Percentiles rank a stretch among this genome's conserved stretches.
Conservation (phyloP, 2,329 filamentous ascomycete genomes). For the Colletotrichum tanaceti region DNA sequence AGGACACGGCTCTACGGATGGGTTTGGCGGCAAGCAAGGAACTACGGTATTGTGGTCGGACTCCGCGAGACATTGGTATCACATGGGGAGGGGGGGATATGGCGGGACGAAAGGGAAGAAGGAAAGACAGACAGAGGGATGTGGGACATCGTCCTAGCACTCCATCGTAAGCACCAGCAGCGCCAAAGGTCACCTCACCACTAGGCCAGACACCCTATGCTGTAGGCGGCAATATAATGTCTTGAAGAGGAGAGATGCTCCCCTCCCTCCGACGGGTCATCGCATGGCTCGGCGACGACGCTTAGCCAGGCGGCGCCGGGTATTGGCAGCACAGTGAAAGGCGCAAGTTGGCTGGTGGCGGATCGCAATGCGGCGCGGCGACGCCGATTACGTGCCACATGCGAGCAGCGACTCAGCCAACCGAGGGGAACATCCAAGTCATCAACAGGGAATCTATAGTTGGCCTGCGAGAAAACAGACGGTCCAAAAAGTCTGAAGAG, state of each 20-base stretch:
- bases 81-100: neutral
- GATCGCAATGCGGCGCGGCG: constrained; percentile 28
- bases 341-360: constrained; percentile 15
- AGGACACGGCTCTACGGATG: neutral
- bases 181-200: constrained; percentile 1
- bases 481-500: neutral
- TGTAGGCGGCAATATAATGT: neutral
- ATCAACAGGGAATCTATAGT: neutral
- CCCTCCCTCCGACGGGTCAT: neutral
- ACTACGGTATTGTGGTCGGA: neutral
- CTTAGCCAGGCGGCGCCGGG: neutral
- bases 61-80: constrained; percentile 6
- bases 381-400: constrained; percentile 35
- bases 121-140: neutral
- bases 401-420: constrained; percentile 26
- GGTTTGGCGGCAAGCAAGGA: constrained; percentile 6
- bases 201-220: constrained; percentile 8
- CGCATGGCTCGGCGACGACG: constrained; percentile 1
- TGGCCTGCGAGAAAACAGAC: constrained; percentile 1
- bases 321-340: too few species aligned
- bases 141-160: constrained; percentile 5
- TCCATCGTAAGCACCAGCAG: constrained; percentile 1
- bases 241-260: neutral
- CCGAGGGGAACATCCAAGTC: neutral
- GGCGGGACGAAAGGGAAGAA: constrained; percentile 4